Base-by-base conservation (phyloP, 768 basidiomycete species). In the Leucogyrophana mollusca region DNA sequence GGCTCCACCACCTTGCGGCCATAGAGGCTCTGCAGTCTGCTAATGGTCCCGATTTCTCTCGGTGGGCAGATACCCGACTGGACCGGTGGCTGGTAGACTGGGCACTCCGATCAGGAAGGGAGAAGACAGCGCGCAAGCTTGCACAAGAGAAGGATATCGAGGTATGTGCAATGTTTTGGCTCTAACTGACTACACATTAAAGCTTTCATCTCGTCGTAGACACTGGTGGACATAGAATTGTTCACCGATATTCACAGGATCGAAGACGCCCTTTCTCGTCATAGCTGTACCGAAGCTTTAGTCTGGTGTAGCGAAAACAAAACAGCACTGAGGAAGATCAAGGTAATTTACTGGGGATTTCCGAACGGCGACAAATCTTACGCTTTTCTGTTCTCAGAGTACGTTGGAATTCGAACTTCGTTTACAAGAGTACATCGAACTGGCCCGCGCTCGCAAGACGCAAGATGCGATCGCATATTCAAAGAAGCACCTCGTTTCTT, bases 231-330 rank as follows among this genome's bases (percentile, higher is more conserved):
- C 61, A 83, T 94, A 35, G 90, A 94, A 44, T 74, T 97, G 16
- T 97, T 96, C 66, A 83, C 81, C 52, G 93, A 96, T 50, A 90
- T 97, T 41, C 78, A 76, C 27, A 79, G 87, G 47, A 94, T 98
- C 54, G 93, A 96, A 65, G 72, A 76, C 8, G 93, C 91, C 0
- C 76, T 99, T 33, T 64, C 73, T 5, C 70, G 70, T 22, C 83
- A 88, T 50, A 88, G 85, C 51, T 94, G 93, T 54, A 76, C 85
- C 5, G 93, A 96, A 66, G 95, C 95, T 11, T 73, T 99, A 37
- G 76, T 82, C 16, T 99, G 95, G 95, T 97, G 94, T 57, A 93
- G 83, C 51, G 96, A 99, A 74, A 97, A 99, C 68, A 87, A 94
- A 63, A 80, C 83, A 23, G 89, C 90, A 10, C 77, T 99, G 51